These are phyloP conservation scores for Beverwykella pulmonaria DNA, from an alignment of 495 filamentous ascomycete genomes.

Conservation along the genomic window DNA sequence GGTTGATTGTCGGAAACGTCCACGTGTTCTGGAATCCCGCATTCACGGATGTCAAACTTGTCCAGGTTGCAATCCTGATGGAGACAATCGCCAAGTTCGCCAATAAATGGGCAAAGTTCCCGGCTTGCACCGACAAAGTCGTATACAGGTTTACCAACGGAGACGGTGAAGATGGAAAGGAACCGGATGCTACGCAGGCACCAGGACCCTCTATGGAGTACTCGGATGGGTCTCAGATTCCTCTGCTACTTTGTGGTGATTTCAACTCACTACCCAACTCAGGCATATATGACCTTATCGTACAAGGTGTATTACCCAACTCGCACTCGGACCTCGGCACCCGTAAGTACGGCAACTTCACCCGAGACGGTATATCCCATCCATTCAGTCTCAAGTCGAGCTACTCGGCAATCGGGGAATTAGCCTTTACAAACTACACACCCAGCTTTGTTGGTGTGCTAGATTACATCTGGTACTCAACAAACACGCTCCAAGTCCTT, in stretches of 20 bases:
- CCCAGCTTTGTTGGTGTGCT: slow-evolving; percentile 86
- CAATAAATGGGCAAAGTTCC: slow-evolving; percentile 76
- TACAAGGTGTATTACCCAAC: slow-evolving; percentile 68
- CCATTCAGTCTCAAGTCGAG: slow-evolving; percentile 91
- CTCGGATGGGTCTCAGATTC: slow-evolving; percentile 79
- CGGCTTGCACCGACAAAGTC: slow-evolving; percentile 77
- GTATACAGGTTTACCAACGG: slow-evolving; percentile 66
- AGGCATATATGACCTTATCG: slow-evolving; percentile 84
- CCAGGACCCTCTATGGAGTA: slow-evolving; percentile 76
- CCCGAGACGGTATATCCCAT: slow-evolving; percentile 84
- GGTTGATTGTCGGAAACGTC: slow-evolving; percentile 88
- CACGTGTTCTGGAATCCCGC: slow-evolving; percentile 93
- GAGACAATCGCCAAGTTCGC: slow-evolving; percentile 82
- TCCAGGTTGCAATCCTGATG: slow-evolving; percentile 93
- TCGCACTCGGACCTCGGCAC: slow-evolving; percentile 75
- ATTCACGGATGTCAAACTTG: slow-evolving; percentile 88
- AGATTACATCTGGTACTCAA: slow-evolving; percentile 97
- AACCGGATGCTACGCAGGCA: slow-evolving; percentile 52
- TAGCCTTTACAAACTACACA: slow-evolving; percentile 95
- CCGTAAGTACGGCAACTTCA: slow-evolving; percentile 85
- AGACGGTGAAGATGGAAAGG: slow-evolving; percentile 57
- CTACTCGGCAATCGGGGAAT: slow-evolving; percentile 75
- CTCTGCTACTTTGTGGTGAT: slow-evolving; percentile 88
- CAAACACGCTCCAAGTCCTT: slow-evolving; percentile 84
- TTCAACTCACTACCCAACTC: slow-evolving; percentile 88